Evolutionary conservation across 1,139 yeast species (phyloP).

Genomic region (Tardiomyces blankii): DNA sequence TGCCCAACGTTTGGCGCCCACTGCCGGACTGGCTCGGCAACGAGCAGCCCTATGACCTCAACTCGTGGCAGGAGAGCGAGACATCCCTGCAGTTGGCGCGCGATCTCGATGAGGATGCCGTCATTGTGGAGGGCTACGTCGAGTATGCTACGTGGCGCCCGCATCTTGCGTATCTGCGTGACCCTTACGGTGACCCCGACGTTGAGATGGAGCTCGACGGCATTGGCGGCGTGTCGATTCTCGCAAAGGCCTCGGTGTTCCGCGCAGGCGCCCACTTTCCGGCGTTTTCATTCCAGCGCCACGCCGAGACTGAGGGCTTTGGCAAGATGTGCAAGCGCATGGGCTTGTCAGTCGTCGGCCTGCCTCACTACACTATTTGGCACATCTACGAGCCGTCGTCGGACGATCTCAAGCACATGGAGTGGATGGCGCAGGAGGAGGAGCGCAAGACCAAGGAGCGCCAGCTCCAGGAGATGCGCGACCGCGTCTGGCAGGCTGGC

Average conservation of each 20-base stretch:
- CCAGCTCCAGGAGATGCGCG: constrained; percentile 55
- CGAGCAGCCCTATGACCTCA: constrained; percentile 84
- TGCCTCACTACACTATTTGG: constrained; percentile 89
- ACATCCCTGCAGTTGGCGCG: constrained; percentile 73
- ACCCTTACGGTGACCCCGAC: constrained; percentile 73
- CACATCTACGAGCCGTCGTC: constrained; percentile 84
- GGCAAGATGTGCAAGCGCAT: constrained; percentile 75
- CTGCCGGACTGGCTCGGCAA: constrained; percentile 81
- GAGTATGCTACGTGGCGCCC: constrained; percentile 93
- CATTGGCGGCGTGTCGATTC: constrained; percentile 81
- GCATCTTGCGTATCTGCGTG: constrained; percentile 76
- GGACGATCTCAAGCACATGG: constrained; percentile 87
- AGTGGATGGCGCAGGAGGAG: constrained; percentile 93
- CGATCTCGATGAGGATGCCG: constrained; percentile 70
- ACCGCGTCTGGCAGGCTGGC: constrained; percentile 65
- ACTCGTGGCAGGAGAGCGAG: constrained; percentile 85
- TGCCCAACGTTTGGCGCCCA: constrained; percentile 91
- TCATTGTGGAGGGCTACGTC: constrained; percentile 85
- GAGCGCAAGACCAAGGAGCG: constrained; percentile 60
- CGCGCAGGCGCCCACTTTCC: constrained; percentile 79
- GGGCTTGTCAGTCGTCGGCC: constrained; percentile 74
- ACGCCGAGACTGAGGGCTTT: constrained; percentile 90
- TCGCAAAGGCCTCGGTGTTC: constrained; percentile 72
- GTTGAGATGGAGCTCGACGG: constrained; percentile 84
- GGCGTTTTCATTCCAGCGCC: constrained; percentile 81